phyloP scores from a whole-genome alignment of 2,329 filamentous ascomycete species.

The Ploettnerulaceae sp. region DNA sequence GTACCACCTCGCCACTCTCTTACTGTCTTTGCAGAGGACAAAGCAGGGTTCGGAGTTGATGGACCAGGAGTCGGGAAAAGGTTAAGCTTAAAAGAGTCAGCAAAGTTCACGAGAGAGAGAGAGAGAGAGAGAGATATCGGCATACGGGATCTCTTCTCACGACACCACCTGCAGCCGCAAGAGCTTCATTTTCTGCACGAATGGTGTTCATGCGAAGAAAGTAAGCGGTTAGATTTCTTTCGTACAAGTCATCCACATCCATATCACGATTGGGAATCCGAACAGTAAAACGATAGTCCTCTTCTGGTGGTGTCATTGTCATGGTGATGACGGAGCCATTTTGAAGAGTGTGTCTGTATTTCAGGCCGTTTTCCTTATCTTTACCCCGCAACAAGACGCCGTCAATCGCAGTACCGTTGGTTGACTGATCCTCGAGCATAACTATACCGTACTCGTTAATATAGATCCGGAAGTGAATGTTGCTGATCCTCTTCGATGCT shows the following conservation, averaged over 20 bases:
- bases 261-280: conserved; percentile 75
- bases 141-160: conserved; percentile 26
- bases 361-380: conserved; percentile 39
- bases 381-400: conserved; percentile 57
- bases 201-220: conserved; percentile 38
- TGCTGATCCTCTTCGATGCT: conserved; percentile 72
- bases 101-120: neutral
- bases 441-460: conserved; percentile 79
- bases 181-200: conserved; percentile 14
- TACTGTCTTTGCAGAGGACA: conserved; percentile 34
- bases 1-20: conserved; percentile 78
- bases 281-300: conserved; percentile 75
- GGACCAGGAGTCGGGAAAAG: conserved; percentile 30
- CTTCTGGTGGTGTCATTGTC: conserved; percentile 34
- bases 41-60: conserved; percentile 19
- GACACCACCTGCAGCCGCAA: conserved; percentile 7
- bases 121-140: neutral
- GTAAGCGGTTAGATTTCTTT: conserved; percentile 64
- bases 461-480: conserved; percentile 93
- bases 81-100: conserved; percentile 26
- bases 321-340: conserved; percentile 33
- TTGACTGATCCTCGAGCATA: conserved; percentile 91
- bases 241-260: conserved; percentile 58
- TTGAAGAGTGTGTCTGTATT: conserved; percentile 33
- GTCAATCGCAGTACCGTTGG: conserved; percentile 92